A percentile compares a stretch with the other conserved stretches of the same genome.
Evolutionary conservation across 1,284 basidiomycete genomes (phyloP).

Genomic region (Ustanciosporium gigantosporum): DNA sequence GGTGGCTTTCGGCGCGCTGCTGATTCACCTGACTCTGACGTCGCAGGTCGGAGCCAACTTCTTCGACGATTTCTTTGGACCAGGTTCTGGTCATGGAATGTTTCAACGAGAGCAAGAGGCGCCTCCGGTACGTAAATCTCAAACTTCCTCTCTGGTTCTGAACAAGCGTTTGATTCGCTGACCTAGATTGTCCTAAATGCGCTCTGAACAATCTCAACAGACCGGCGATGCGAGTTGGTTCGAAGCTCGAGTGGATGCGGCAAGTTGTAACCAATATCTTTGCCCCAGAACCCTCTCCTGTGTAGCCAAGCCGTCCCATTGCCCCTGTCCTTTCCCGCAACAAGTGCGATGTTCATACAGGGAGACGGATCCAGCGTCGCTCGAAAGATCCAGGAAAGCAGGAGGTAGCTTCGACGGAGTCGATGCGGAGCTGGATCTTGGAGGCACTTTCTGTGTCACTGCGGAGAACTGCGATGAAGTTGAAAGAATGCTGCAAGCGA

Average conservation of each 20-base stretch:
- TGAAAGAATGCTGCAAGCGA: constrained; percentile 19
- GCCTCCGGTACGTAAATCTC: constrained; percentile 39
- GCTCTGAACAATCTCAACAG: constrained; percentile 13
- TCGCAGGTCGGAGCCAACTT: constrained; percentile 28
- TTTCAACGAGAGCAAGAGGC: constrained; percentile 41
- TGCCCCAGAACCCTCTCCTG: constrained; percentile 54
- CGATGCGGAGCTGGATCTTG: constrained; percentile 34
- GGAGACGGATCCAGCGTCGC: constrained; percentile 21
- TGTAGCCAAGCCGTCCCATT: constrained; percentile 49
- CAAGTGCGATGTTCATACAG: constrained; percentile 45
- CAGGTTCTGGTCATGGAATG: constrained; percentile 21
- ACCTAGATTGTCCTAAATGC: background rate
- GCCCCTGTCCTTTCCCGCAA: constrained; percentile 53
- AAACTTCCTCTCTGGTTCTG: too few relatives aligned
- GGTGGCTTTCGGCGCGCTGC: constrained; percentile 3
- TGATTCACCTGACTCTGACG: constrained; percentile 9
- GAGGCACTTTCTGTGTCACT: constrained; percentile 44
- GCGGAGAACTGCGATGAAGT: constrained; percentile 40
- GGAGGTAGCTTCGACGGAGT: constrained; percentile 32
- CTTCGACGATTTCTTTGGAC: constrained; percentile 51
- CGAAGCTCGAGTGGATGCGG: constrained; percentile 48
- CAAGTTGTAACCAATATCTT: constrained; percentile 44
- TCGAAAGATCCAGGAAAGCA: constrained; percentile 7
- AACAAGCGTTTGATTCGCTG: background rate
- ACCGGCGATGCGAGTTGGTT: constrained; percentile 51